Percentiles rank a stretch among this genome's conserved stretches.
Conservation (phyloP, 75 land plant species). For the Picea sitchensis region DNA sequence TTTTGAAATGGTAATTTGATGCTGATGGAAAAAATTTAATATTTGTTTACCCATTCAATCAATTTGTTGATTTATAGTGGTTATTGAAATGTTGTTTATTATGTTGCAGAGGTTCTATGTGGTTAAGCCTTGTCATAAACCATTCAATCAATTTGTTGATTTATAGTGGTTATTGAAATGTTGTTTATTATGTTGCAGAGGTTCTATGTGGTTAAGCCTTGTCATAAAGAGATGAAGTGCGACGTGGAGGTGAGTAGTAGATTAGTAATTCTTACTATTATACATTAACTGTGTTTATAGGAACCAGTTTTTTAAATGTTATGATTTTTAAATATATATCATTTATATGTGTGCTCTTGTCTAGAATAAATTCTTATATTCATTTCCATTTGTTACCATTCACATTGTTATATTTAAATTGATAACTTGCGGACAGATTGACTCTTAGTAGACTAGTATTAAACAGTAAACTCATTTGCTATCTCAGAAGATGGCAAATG, state of each 20-base stretch:
- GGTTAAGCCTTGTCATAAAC: conserved; percentile 98
- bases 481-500: background rate
- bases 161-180: no score
- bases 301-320: background rate
- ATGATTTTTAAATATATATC: background rate
- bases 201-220: conserved; percentile 93
- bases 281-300: background rate
- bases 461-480: background rate
- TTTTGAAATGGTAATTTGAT: no score
- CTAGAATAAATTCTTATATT: background rate
- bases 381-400: background rate
- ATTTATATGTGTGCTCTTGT: conserved; percentile 1
- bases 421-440: background rate
- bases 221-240: conserved; percentile 98
- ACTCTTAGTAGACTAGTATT: background rate
- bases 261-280: background rate
- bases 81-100: background rate
- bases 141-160: no score
- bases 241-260: conserved; percentile 85
- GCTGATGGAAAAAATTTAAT: no score
- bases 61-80: background rate
- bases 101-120: conserved; percentile 84
- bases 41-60: no score
- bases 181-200: conserved; percentile 54
- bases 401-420: background rate